Conservation (phyloP, 306 rosid species). For the Notholithocarpus densiflorus region DNA sequence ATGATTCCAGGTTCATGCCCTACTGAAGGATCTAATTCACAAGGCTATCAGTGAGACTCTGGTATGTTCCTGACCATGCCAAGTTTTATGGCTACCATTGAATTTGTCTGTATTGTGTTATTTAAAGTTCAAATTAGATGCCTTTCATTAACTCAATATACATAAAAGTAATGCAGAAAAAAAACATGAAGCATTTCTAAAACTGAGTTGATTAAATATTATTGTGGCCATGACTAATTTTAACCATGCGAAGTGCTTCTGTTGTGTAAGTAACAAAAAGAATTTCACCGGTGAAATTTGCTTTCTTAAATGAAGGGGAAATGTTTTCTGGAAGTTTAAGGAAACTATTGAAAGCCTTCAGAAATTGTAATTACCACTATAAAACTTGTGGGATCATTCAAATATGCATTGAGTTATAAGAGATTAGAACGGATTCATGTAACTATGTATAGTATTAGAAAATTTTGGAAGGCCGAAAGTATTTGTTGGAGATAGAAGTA, state of each 20-base stretch:
- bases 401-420: neutral
- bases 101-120: slow-evolving; percentile 1
- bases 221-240: neutral
- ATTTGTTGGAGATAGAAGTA: neutral
- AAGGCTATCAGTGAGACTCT: slow-evolving; percentile 71
- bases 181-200: neutral
- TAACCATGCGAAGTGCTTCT: neutral
- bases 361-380: neutral
- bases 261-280: neutral
- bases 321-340: neutral
- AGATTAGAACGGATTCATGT: neutral
- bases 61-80: slow-evolving; percentile 38
- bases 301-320: neutral
- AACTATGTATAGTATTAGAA: neutral
- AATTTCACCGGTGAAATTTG: neutral
- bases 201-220: neutral
- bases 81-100: slow-evolving; percentile 11
- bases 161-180: neutral
- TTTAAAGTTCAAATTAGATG: neutral
- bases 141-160: neutral
- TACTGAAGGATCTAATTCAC: slow-evolving; percentile 80
- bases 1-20: slow-evolving; percentile 58
- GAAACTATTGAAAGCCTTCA: neutral
- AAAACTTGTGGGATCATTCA: neutral
- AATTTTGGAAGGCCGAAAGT: neutral